Base-by-base conservation (phyloP, 2,329 filamentous ascomycete species). In the Claviceps sp. region DNA sequence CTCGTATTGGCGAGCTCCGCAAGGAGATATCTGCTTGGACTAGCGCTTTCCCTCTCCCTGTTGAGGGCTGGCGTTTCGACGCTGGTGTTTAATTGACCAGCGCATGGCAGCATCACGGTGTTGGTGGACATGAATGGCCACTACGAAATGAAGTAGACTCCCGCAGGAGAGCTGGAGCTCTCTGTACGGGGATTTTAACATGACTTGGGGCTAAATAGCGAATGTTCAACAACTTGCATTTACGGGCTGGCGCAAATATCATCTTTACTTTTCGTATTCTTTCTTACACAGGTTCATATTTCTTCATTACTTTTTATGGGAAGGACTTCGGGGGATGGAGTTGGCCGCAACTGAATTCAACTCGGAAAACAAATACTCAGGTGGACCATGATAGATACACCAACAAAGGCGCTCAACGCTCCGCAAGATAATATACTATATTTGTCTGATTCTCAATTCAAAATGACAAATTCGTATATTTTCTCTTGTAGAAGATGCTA, bases 11-110 rank as follows among this genome's bases (percentile, higher is more conserved):
- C 68, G 79, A 78, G 60, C 78, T 95, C 67, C 86, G 83, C 76
- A 85, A 88, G 75, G 91, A 97, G 79, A 89, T 98, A 67, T 77
- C 88, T 46, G 73, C 73, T 47, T 98, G 91, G 91, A 88, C 87
- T 66, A 79, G 78, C 66, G 81, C 79, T 59, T 98, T 96, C 86
- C 93, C 93, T 64, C 85, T 98, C 56, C 93, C 93, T 55, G 83
- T 94, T 57, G 80, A 84, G 75, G 80, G 80, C 63, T 84, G 80
- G 80, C 77, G 80, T 63, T 65, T 73, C 53, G 78, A 81, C 60
- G 77, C 78, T 54, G 76, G 76, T 59, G 68, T 80, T 62, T 81
- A 78, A 46, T 52, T 44, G 42, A 36, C 50, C 50, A 48, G 45
- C 26, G 39, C 39, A 43, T 14, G 17, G 29, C 4, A 22, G 29